Conservation (phyloP, 345 rosid species). For the Passiflora organensis region DNA sequence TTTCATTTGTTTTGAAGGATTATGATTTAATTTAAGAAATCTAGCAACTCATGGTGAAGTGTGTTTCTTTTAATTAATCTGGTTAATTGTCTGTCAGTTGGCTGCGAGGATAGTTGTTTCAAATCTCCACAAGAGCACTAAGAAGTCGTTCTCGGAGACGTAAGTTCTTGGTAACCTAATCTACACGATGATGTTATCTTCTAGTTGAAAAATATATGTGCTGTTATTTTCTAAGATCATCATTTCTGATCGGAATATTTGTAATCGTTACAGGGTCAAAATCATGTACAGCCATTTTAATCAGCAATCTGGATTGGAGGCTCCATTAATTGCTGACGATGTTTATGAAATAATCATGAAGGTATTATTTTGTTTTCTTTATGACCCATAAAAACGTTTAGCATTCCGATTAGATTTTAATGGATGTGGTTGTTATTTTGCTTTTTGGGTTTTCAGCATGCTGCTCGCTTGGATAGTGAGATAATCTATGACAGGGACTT, state of each 20-base stretch:
- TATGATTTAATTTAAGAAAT: no score
- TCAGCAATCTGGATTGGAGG: constrained; percentile 63
- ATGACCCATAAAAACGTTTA: neutral
- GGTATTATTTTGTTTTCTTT: constrained; percentile 28
- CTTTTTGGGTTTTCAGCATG: constrained; percentile 70
- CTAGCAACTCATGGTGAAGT: no score
- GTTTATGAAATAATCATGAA: constrained; percentile 75
- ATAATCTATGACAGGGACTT: constrained; percentile 79
- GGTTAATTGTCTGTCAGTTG: constrained; percentile 38
- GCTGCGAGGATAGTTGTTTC: constrained; percentile 92
- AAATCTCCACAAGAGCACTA: constrained; percentile 86
- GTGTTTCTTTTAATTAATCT: neutral
- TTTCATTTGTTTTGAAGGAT: no score
- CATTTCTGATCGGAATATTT: neutral
- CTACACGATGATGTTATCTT: no score
- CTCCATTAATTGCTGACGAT: constrained; percentile 84
- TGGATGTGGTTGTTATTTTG: neutral
- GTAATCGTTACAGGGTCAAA: constrained; percentile 43
- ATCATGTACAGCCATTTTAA: constrained; percentile 61
- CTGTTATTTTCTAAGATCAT: neutral
- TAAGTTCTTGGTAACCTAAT: constrained; percentile 44
- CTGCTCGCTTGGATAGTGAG: constrained; percentile 69
- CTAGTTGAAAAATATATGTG: no score
- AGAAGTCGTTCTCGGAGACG: constrained; percentile 84
- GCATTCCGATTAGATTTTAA: neutral